These are phyloP conservation scores for Phyllosticta paracitricarpa DNA, from an alignment of 2,329 filamentous ascomycete genomes.

Conservation along the genomic window DNA sequence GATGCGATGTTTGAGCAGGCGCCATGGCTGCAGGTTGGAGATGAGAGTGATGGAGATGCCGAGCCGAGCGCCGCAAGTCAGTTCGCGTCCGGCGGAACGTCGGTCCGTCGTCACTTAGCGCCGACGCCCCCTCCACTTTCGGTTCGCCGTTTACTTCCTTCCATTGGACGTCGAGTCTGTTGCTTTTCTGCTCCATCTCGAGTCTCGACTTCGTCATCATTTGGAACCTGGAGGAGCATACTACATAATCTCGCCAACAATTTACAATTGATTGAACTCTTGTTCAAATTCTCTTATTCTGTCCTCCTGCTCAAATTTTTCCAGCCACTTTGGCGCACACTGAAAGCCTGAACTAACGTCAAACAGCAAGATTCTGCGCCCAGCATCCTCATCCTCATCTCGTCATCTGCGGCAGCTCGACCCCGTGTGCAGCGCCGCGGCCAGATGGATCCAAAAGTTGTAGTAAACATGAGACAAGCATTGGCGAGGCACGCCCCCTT, in stretches of 20 bases:
- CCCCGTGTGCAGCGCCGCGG: not conserved
- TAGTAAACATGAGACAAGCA: conserved; percentile 7
- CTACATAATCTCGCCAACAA: not conserved
- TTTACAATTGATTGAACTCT: not conserved
- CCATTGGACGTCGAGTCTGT: not conserved
- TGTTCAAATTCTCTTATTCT: not conserved
- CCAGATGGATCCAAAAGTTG: conserved; percentile 1
- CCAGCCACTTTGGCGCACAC: not conserved
- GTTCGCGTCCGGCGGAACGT: not conserved
- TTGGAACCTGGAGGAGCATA: not conserved
- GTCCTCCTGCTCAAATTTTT: not conserved
- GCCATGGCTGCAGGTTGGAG: conserved; percentile 4
- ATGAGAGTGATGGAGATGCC: not conserved
- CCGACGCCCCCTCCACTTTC: not conserved
- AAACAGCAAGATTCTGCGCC: not conserved
- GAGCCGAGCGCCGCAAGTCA: not conserved
- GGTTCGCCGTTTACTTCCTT: not conserved
- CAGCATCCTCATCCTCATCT: not conserved
- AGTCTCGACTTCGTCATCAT: not conserved
- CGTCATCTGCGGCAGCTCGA: conserved; percentile 2
- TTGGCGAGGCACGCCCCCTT: not conserved
- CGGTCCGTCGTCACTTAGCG: not conserved
- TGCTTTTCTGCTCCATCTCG: not conserved
- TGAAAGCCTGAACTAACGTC: not conserved
- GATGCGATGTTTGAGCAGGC: conserved; percentile 4